Evolutionary conservation across 306 rosid species (phyloP), one percentile per base, ranked within the genome.

Genomic region (Vigna angularis): DNA sequence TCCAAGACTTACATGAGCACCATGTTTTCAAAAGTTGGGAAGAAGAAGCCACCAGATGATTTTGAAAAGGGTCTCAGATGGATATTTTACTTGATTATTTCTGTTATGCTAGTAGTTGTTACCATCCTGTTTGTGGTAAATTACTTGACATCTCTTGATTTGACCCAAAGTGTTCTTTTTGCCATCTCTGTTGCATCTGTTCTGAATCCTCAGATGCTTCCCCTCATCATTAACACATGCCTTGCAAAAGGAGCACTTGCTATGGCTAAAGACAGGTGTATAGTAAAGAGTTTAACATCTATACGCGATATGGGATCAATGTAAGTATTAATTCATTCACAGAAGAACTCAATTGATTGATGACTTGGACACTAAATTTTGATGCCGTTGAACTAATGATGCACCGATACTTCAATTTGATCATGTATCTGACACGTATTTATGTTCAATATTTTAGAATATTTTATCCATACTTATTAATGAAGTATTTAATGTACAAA

Each of bases 121-220:
- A 79, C 85, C 61, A 75, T 89, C 78, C 83, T 93, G 58, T 81
- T 87, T 73, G 70, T 83, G 58, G 69, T 71, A 57, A 86, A 84
- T 74, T 90, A 86, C 93, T 48, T 11, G 42, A 74, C 93, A 49
- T 87, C 89, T 77, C 57, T 17, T 48, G 1, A 57, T 79, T 85
- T 89, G 79, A 82, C 88, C 74, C 42, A 1, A 3, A 90, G 97
- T 59, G 1, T 86, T 56, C 79, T 93, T 71, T 93, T 93, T 16
- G 96, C 91, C 38, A 82, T 89, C 80, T 87, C 97, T 2, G 96
- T 93, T 65, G 93, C 97, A 50, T 87, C 93, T 81, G 96, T 93
- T 30, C 90, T 90, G 74, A 93, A 93, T 89, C 97, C 97, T 80
- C 97, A 93, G 63, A 93, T 93, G 97, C 93, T 93, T 65, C 96